Evolutionary conservation across 2,329 filamentous ascomycete genomes (phyloP).

Genomic region (Aureobasidium leucospermi): DNA sequence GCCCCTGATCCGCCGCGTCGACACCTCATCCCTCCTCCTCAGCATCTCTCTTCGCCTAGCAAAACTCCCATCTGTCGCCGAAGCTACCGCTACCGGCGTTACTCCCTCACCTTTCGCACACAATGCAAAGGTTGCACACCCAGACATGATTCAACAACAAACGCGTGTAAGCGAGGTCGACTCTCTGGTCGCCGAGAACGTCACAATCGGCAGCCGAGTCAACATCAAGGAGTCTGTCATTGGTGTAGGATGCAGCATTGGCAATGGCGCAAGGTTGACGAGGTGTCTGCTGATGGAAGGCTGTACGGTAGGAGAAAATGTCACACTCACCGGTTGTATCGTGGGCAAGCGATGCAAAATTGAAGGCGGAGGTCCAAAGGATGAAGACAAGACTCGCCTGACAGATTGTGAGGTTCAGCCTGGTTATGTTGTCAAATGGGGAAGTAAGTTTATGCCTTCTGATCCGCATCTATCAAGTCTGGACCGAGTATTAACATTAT

Average conservation of each 20-base stretch:
- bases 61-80: slow-evolving; percentile 67
- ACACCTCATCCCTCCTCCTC: slow-evolving; percentile 75
- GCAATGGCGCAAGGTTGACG: slow-evolving; percentile 75
- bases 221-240: slow-evolving; percentile 91
- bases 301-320: slow-evolving; percentile 74
- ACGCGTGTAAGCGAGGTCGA: slow-evolving; percentile 78
- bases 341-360: slow-evolving; percentile 74
- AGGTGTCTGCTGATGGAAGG: slow-evolving; percentile 91
- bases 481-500: neutral
- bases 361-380: slow-evolving; percentile 60
- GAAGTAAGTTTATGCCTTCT: slow-evolving; percentile 37
- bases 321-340: slow-evolving; percentile 80
- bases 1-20: slow-evolving; percentile 76
- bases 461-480: neutral
- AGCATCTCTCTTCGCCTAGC: slow-evolving; percentile 78
- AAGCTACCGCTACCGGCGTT: slow-evolving; percentile 43
- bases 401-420: slow-evolving; percentile 91
- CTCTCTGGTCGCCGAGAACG: slow-evolving; percentile 79
- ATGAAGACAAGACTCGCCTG: slow-evolving; percentile 46
- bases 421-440: slow-evolving; percentile 70
- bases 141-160: slow-evolving; percentile 69
- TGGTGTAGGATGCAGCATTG: slow-evolving; percentile 79
- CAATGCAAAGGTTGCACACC: slow-evolving; percentile 70
- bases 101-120: slow-evolving; percentile 67
- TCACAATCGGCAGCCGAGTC: slow-evolving; percentile 78